Percentiles rank a stretch among this genome's conserved stretches.
phyloP scores from a whole-genome alignment of 1,284 basidiomycete species.

The Naganishia cerealis region DNA sequence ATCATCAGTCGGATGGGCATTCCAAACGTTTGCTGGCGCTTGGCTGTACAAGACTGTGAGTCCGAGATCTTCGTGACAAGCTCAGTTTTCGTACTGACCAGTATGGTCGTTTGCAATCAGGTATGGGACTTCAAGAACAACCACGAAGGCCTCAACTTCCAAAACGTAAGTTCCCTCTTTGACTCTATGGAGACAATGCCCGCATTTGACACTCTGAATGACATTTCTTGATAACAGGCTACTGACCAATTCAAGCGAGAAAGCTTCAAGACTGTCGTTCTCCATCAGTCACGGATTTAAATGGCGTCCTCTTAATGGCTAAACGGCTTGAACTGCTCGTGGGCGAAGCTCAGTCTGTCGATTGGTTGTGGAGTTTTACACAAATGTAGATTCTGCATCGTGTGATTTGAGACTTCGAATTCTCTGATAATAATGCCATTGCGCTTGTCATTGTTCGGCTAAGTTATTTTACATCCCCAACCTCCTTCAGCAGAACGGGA shows the following conservation, averaged over 20 bases:
- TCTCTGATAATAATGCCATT: no score
- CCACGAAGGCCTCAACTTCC: slow-evolving; percentile 51
- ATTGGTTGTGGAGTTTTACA: no score
- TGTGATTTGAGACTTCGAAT: no score
- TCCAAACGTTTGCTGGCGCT: slow-evolving; percentile 63
- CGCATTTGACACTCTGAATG: not conserved
- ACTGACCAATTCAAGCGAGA: slow-evolving; percentile 47
- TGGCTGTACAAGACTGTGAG: slow-evolving; percentile 50
- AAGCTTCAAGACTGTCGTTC: slow-evolving; percentile 49
- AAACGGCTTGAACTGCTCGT: no score
- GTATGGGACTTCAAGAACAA: slow-evolving; percentile 55
- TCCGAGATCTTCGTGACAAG: not conserved
- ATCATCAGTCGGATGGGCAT: slow-evolving; percentile 78
- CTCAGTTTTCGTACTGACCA: not conserved
- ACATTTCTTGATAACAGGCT: slow-evolving; percentile 35
- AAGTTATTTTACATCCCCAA: no score
- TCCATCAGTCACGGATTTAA: slow-evolving; percentile 45
- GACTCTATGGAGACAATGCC: no score
- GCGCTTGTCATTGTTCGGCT: no score
- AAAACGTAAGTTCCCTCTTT: slow-evolving; percentile 35
- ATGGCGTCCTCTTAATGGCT: not conserved
- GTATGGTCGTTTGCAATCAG: slow-evolving; percentile 24
- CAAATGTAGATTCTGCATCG: no score
- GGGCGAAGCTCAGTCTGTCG: no score
- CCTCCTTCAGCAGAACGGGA: no score